Conservation (phyloP, 1,284 basidiomycete species). For the Malassezia dermatis region DNA sequence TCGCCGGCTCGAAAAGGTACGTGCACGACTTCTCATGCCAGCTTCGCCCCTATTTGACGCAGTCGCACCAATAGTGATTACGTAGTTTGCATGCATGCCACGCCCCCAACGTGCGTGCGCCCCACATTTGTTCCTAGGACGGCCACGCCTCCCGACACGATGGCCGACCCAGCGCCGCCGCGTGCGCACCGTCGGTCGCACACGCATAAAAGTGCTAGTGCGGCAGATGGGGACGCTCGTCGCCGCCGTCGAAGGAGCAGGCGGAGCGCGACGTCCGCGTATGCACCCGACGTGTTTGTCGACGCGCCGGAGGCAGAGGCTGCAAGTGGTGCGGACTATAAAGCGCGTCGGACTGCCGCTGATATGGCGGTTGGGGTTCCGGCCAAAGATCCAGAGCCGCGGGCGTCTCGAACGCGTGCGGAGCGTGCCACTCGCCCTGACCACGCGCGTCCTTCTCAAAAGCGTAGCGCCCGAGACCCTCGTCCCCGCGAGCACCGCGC, state of each 20-base stretch:
- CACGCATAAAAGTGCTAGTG: neutral
- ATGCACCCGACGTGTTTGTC: neutral
- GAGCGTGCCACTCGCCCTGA: neutral
- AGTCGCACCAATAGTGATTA: neutral
- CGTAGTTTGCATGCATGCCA: neutral
- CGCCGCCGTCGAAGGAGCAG: neutral
- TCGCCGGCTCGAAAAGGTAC: conserved; percentile 26
- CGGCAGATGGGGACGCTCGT: neutral
- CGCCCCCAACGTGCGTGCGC: neutral
- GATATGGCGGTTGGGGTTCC: neutral
- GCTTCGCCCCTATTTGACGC: conserved; percentile 1
- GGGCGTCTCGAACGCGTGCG: neutral
- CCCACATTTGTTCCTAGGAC: neutral
- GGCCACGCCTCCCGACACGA: neutral
- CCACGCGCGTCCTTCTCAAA: neutral
- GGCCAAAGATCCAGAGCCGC: neutral
- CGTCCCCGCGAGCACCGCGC: neutral
- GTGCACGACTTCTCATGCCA: conserved; percentile 1
- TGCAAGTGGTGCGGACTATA: neutral
- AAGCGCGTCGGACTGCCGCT: neutral
- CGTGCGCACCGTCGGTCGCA: neutral
- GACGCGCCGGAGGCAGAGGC: neutral
- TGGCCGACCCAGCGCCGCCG: neutral
- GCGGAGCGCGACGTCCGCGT: neutral
- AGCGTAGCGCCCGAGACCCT: neutral